These are phyloP conservation scores for Trametes cinnabarina DNA, from an alignment of 768 basidiomycete genomes.

Conservation along the genomic window DNA sequence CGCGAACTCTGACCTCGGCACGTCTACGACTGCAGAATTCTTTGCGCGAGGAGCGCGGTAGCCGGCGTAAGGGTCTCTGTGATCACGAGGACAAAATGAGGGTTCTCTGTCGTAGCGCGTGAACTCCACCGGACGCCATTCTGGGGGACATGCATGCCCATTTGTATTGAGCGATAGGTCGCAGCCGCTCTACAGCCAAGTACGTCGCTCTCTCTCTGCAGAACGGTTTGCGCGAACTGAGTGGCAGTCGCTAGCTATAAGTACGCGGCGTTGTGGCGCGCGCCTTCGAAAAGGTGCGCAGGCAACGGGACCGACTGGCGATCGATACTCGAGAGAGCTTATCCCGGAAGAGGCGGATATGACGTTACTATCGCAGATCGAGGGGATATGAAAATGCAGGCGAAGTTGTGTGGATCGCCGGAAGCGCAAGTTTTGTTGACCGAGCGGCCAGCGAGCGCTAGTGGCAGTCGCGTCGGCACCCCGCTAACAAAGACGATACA, in stretches of 20 bases:
- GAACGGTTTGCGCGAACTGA: neutral
- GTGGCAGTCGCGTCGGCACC: neutral
- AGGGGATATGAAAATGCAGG: neutral
- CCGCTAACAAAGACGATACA: neutral
- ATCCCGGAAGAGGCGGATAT: neutral
- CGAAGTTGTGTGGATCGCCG: neutral
- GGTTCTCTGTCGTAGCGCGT: conserved; percentile 12
- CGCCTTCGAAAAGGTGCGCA: neutral
- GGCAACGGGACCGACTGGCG: neutral
- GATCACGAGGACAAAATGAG: conserved; percentile 13
- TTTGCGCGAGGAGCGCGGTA: neutral
- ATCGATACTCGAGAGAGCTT: neutral
- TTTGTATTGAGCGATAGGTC: neutral
- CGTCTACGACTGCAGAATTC: neutral
- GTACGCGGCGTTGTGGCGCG: conserved; percentile 5
- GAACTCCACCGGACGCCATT: conserved; percentile 10
- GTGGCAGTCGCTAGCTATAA: conserved; percentile 1
- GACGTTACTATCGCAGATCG: conserved; percentile 3
- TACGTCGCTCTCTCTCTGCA: neutral
- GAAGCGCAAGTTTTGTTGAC: neutral
- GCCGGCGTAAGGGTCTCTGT: neutral
- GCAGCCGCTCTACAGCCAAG: neutral
- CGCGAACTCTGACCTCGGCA: neutral
- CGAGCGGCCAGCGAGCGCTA: conserved; percentile 1
- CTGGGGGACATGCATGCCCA: neutral